phyloP scores from a whole-genome alignment of 2,329 filamentous ascomycete genomes.

The Sporothrix variecibatus region DNA sequence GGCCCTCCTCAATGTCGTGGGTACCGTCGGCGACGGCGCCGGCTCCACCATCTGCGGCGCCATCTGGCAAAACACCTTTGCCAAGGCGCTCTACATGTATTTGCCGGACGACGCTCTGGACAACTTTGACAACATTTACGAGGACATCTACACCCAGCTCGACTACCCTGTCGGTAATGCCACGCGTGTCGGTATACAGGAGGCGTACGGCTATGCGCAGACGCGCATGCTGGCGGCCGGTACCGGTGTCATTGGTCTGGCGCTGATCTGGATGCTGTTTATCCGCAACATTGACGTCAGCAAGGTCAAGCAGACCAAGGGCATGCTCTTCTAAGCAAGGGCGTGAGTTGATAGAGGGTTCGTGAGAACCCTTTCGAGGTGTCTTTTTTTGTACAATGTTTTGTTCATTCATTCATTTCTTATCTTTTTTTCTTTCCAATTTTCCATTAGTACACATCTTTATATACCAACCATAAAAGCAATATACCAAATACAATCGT shows the following conservation, averaged over 20 bases:
- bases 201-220: conserved; percentile 57
- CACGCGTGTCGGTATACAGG: conserved; percentile 51
- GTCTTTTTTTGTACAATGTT: not conserved
- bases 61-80: conserved; percentile 17
- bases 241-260: conserved; percentile 29
- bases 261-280: not conserved
- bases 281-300: conserved; percentile 13
- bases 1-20: not conserved
- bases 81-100: conserved; percentile 49
- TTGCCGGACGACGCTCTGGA: conserved; percentile 45
- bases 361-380: not conserved
- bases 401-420: not conserved
- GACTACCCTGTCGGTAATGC: conserved; percentile 52
- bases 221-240: conserved; percentile 50
- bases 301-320: not conserved
- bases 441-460: not conserved
- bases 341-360: not conserved
- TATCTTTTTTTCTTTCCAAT: not conserved
- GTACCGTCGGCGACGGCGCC: conserved; percentile 12
- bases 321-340: not conserved
- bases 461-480: not conserved
- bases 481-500: not conserved
- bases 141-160: conserved; percentile 53
- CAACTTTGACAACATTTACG: conserved; percentile 52
- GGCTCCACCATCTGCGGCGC: conserved; percentile 7